phyloP scores from a whole-genome alignment of 192 early-diverging fungal genomes.

The Dissophora globulifera region DNA sequence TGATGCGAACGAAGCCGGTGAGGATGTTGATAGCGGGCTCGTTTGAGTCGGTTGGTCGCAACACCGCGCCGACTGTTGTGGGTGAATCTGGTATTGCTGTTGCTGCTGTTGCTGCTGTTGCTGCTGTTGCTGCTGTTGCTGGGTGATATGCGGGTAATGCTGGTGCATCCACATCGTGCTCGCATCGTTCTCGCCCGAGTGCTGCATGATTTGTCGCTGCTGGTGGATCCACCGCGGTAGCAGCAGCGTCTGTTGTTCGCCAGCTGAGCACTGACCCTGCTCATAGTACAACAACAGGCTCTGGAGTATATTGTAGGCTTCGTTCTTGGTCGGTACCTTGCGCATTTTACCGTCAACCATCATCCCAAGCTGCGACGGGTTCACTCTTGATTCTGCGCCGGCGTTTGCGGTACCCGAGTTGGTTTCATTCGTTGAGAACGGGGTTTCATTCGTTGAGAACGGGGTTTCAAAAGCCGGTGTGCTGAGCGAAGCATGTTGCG shows the following conservation, averaged over 20 bases:
- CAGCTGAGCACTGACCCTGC: slow-evolving; percentile 38
- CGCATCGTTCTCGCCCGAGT: slow-evolving; percentile 10
- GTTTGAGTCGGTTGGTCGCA: slow-evolving; percentile 17
- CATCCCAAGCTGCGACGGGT: slow-evolving; percentile 24
- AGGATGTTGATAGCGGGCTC: background rate
- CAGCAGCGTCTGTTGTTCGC: slow-evolving; percentile 44
- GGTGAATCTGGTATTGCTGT: background rate
- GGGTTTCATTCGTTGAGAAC: no score
- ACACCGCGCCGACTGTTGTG: no score
- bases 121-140: slow-evolving; percentile 9
- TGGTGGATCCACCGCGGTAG: slow-evolving; percentile 48
- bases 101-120: slow-evolving; percentile 7
- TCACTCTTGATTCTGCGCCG: background rate
- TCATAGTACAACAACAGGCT: slow-evolving; percentile 37
- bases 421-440: no score
- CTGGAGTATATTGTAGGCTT: slow-evolving; percentile 47
- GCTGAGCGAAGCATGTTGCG: slow-evolving; percentile 20
- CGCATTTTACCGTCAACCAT: slow-evolving; percentile 31
- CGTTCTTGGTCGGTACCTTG: slow-evolving; percentile 35
- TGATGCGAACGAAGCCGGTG: background rate
- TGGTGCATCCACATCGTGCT: slow-evolving; percentile 30
- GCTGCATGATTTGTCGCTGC: slow-evolving; percentile 40
- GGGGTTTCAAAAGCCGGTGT: background rate
- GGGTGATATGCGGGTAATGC: background rate
- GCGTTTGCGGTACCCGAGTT: background rate